Evolutionary conservation across 2,329 filamentous ascomycete species (phyloP), one percentile per base, ranked within the genome.

Genomic region (Ploettnerulaceae sp.): DNA sequence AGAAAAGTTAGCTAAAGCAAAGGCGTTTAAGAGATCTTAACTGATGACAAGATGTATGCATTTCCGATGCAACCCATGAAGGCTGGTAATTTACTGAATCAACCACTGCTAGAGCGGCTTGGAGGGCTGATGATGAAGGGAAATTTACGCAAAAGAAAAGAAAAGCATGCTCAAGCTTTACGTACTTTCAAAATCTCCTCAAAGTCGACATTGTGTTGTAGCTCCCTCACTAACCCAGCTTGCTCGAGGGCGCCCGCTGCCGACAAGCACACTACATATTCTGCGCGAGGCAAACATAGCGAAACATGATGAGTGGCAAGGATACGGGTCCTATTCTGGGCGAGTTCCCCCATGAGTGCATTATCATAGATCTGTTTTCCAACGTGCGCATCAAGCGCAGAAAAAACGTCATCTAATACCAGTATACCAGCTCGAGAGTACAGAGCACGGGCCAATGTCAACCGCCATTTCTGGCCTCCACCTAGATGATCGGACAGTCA

Each of bases 401-500:
- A 86, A 61, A 93, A 89, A 22, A 90, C 84, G 59, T 93, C 87
- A 62, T 93, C 87, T 59, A 91, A 73, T n/a, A 91, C 69, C 3
- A 93, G 69, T 39, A 89, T 80, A 0, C 83, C 80, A 0, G 84
- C 84, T 11, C 85, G 73, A 2, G 85, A 89, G 65, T 91, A 91
- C 18, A 91, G 71, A 2, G 86, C 86, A 42, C 87, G 73, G 1
- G 87, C 87, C 52, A 91, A 77, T 1, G 84, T 86, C 28, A 91
- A 74, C 32, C 87, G 77, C 83, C 86, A 89, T 58, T 85, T 83
- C 65, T 94, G 42, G 3, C 42, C 42, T n/a, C 42, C 42, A 20
- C n/a, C n/a, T n/a, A n/a, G n/a, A n/a, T n/a, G n/a, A n/a, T n/a
- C n/a, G n/a, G n/a, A n/a, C n/a, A n/a, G n/a, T n/a, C n/a, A n/a